These are phyloP conservation scores for Epichloe sp. DNA, from an alignment of 2,329 filamentous ascomycete genomes.

Conservation along the genomic window DNA sequence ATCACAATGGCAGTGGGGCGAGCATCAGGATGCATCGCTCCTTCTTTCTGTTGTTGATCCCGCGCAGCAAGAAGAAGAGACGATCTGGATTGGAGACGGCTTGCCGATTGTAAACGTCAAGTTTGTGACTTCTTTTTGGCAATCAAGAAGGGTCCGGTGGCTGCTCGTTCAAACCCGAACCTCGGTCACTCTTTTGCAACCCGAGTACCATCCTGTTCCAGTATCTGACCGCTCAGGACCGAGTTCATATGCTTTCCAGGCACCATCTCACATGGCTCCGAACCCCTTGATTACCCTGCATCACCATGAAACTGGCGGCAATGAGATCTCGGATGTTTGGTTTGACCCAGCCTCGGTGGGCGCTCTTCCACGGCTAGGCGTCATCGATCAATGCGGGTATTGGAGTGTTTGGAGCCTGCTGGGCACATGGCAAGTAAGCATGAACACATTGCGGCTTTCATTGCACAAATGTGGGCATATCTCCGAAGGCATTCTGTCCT, in stretches of 20 bases:
- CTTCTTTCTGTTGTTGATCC: slow-evolving; percentile 30
- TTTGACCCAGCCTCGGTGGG: slow-evolving; percentile 42
- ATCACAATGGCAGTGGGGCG: slow-evolving; percentile 42
- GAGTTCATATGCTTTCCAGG: slow-evolving; percentile 10
- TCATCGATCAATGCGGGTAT: slow-evolving; percentile 50
- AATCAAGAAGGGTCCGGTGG: slow-evolving; percentile 31
- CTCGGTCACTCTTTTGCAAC: slow-evolving; percentile 38
- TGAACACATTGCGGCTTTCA: slow-evolving; percentile 20
- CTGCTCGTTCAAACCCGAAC: slow-evolving; percentile 39
- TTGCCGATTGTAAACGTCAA: slow-evolving; percentile 38
- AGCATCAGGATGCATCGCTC: slow-evolving; percentile 31
- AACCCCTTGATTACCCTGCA: slow-evolving; percentile 42
- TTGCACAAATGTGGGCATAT: slow-evolving; percentile 31
- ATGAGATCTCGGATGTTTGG: slow-evolving; percentile 45
- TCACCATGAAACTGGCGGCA: slow-evolving; percentile 37
- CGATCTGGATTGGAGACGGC: slow-evolving; percentile 40
- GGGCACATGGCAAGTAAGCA: slow-evolving; percentile 21
- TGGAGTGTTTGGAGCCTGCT: slow-evolving; percentile 57
- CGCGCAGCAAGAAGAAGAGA: slow-evolving; percentile 30
- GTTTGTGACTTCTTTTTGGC: slow-evolving; percentile 27
- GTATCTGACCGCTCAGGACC: slow-evolving; percentile 12
- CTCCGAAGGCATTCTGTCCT: slow-evolving; percentile 22
- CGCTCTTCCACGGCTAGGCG: slow-evolving; percentile 46
- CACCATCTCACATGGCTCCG: slow-evolving; percentile 38
- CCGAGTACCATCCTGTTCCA: slow-evolving; percentile 31